A percentile compares a stretch with the other conserved stretches of the same genome.
phyloP scores from a whole-genome alignment of 176 grass and related monocot species.

The Melocanna baccifera region DNA sequence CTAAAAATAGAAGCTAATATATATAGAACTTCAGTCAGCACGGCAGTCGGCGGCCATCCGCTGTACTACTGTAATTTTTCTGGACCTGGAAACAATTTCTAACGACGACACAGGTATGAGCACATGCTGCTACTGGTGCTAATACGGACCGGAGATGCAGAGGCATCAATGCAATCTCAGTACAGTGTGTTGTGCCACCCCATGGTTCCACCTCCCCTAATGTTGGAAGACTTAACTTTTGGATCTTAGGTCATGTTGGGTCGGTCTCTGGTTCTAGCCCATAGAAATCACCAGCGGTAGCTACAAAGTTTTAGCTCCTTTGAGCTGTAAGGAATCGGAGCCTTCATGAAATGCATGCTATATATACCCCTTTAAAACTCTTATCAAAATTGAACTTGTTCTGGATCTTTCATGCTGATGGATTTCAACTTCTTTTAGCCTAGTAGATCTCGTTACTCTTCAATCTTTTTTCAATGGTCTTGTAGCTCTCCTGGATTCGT shows the following conservation, averaged over 20 bases:
- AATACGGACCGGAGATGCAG: conserved; percentile 33
- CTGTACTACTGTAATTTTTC: background rate
- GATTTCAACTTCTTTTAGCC: background rate
- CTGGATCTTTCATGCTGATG: background rate
- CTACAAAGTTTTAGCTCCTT: background rate
- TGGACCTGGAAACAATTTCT: background rate
- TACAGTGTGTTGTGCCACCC: background rate
- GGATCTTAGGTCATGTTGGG: background rate
- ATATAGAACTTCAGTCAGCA: accelerated
- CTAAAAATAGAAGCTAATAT: too few species aligned
- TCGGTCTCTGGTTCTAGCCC: background rate
- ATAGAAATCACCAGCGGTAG: background rate
- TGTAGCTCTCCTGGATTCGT: background rate
- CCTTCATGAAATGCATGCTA: background rate
- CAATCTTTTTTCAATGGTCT: background rate
- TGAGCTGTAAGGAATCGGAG: too few species aligned
- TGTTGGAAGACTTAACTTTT: background rate
- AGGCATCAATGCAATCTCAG: conserved; percentile 13
- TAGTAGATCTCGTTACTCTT: background rate
- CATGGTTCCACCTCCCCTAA: conserved; percentile 7
- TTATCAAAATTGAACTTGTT: background rate
- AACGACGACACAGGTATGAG: background rate
- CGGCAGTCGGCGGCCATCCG: background rate
- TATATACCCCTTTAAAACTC: background rate
- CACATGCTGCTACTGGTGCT: conserved; percentile 31